Evolutionary conservation across 768 basidiomycete genomes (phyloP).

Genomic region (Paxillus involutus): DNA sequence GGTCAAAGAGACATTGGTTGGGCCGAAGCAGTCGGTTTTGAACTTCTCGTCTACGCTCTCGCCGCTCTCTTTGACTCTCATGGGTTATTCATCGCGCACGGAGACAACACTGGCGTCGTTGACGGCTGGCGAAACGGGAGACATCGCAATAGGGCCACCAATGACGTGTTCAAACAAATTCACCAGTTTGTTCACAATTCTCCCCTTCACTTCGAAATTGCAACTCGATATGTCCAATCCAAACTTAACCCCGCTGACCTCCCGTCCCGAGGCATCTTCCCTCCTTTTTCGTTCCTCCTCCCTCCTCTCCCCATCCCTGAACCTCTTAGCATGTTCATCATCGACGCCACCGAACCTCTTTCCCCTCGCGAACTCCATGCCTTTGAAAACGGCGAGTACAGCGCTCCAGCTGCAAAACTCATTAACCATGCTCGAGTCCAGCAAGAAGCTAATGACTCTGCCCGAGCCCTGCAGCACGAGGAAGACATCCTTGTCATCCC

Average conservation of each 20-base stretch:
- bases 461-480: no score
- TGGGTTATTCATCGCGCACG: background rate
- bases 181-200: background rate
- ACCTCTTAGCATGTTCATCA: no score
- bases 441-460: no score
- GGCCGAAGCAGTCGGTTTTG: slow-evolving; percentile 17
- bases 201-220: background rate
- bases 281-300: no score
- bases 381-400: no score
- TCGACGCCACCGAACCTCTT: no score
- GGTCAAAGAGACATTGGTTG: slow-evolving; percentile 13
- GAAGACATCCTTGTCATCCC: no score
- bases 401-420: no score
- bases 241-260: slow-evolving; percentile 6
- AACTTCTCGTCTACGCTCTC: slow-evolving; percentile 5
- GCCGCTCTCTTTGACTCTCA: background rate
- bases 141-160: slow-evolving; percentile 6
- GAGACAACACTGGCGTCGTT: slow-evolving; percentile 10
- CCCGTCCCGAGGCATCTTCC: slow-evolving; percentile 1
- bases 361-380: no score
- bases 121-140: slow-evolving; percentile 5
- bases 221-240: background rate
- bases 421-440: no score
- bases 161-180: slow-evolving; percentile 9
- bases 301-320: background rate